Evolutionary conservation across 352 stramenopile genomes (phyloP), one percentile per base, ranked within the genome.

Genomic region (Globisporangium camurandrum): DNA sequence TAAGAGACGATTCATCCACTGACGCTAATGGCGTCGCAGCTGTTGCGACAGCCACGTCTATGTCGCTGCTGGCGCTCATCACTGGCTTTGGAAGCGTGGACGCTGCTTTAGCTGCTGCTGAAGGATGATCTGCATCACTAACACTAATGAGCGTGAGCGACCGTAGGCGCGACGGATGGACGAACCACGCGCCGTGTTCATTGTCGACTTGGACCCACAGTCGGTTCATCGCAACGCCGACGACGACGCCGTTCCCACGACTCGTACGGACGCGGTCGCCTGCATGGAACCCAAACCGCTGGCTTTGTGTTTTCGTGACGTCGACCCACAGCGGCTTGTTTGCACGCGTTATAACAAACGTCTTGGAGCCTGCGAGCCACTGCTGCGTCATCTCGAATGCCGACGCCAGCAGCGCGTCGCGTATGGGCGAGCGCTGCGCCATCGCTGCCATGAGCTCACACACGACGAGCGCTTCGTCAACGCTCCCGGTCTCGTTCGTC

Each of bases 191-290:
- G 23, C 85, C 83, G 14, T 64, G 20, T 19, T 95, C 79, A 1
- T 65, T 80, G 20, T 95, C 86, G 0, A 93, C 69, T 50, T 91
- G 66, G 8, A 95, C 65, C 86, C 86, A 96, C 8, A 94, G 47
- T 5, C 75, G 66, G 12, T 62, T 57, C 27, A 72, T 63, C 2
- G 75, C 71, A 7, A 86, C 66, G 0, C 86, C 86, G 2, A 92
- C 37, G 0, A 95, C 67, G 8, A 62, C 61, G 2, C 79, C 86
- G 51, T 82, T 79, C 0, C 86, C 86, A n/a, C 86, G 69, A 50
- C 71, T 58, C 2, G 79, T 93, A 2, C 77, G 67, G 28, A 96
- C 84, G 30, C 65, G 64, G 14, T 93, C 82, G 1, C 75, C 56
- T 0, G 62, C 53, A 34, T 67, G 56, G 48, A 92, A 87, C 0